A percentile compares a stretch with the other conserved stretches of the same genome.
Conservation (phyloP, 306 rosid genomes). For the Lablab purpureus region DNA sequence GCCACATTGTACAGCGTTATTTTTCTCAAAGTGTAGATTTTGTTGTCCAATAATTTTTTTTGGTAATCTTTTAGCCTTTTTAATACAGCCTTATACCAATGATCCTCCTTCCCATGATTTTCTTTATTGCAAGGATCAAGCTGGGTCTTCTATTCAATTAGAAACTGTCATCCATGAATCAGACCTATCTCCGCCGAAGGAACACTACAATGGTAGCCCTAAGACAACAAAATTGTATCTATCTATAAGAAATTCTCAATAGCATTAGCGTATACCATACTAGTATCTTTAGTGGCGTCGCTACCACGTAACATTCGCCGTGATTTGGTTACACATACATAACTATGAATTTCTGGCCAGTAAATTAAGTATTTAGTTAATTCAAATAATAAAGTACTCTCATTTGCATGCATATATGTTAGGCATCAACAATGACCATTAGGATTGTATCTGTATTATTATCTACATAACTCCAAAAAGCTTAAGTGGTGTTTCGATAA, state of each 20-base stretch:
- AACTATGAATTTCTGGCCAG: background rate
- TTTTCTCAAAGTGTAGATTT: slow-evolving; percentile 29
- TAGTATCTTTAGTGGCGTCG: too few species aligned
- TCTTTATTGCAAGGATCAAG: slow-evolving; percentile 28
- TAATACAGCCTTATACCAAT: slow-evolving; percentile 18
- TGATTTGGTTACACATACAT: background rate
- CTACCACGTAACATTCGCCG: too few species aligned
- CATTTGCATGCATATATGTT: background rate
- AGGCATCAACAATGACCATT: background rate
- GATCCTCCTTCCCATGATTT: slow-evolving; percentile 37
- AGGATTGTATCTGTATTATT: background rate
- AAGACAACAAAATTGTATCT: background rate
- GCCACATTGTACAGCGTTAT: slow-evolving; percentile 55
- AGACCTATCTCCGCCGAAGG: background rate
- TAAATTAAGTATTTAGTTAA: background rate
- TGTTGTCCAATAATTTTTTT: slow-evolving; percentile 39
- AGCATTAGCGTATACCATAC: background rate
- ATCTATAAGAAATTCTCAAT: background rate
- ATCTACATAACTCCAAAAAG: background rate
- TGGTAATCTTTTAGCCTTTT: slow-evolving; percentile 2
- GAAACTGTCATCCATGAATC: slow-evolving; percentile 18
- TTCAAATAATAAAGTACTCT: background rate
- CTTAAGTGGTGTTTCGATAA: background rate
- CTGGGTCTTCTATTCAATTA: slow-evolving; percentile 26
- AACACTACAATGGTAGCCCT: background rate